Evolutionary conservation across 106 monocot genomes (phyloP).

Genomic region (Dioscorea zingiberensis): DNA sequence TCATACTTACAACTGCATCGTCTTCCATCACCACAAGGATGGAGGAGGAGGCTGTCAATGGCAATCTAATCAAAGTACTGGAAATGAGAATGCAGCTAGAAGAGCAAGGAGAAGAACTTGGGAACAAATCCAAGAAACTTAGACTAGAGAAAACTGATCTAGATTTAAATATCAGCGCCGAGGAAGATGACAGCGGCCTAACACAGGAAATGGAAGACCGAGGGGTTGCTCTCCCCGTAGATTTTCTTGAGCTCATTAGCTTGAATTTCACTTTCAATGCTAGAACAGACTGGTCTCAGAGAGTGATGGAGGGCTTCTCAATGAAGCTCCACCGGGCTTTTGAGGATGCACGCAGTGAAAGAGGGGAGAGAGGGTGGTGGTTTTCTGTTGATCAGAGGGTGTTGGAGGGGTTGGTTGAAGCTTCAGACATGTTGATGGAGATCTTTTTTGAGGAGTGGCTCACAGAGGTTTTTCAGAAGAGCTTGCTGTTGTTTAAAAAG

Average conservation of each 20-base stretch:
- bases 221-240: conserved; percentile 7
- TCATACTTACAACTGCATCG: conserved; percentile 34
- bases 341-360: conserved; percentile 8
- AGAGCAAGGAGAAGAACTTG: conserved; percentile 29
- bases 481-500: conserved; percentile 41
- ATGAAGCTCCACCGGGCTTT: conserved; percentile 27
- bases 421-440: conserved; percentile 53
- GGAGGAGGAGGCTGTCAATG: no score
- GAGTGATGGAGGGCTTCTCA: conserved; percentile 20
- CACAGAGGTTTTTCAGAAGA: conserved; percentile 57
- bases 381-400: conserved; percentile 31
- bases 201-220: conserved; percentile 33
- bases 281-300: background rate
- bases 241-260: no score
- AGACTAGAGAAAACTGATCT: conserved; percentile 14
- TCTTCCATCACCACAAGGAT: no score
- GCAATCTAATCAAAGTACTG: conserved; percentile 9
- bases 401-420: conserved; percentile 35
- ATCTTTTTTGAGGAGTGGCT: conserved; percentile 64
- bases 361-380: background rate
- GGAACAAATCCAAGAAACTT: background rate
- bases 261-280: conserved; percentile 25
- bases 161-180: conserved; percentile 55
- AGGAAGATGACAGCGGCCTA: conserved; percentile 41
- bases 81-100: conserved; percentile 39